Evolutionary conservation across 768 basidiomycete species (phyloP).

Genomic region (Lactarius psammicola): DNA sequence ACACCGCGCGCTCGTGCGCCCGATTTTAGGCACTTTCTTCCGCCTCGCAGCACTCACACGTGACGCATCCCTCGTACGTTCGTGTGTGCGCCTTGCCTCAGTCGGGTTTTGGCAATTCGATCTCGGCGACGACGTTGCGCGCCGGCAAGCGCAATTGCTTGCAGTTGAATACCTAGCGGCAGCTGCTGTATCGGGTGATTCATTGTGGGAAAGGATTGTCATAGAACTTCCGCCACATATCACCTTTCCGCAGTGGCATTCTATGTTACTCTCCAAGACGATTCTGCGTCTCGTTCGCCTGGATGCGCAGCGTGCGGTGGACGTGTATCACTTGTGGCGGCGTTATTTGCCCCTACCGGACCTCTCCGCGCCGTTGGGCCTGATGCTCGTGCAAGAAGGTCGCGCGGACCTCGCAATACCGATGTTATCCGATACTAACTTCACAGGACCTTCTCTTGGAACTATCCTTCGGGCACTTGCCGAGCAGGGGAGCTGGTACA

Average conservation of each 20-base stretch:
- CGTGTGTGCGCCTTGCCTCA: conserved; percentile 26
- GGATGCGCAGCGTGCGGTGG: conserved; percentile 21
- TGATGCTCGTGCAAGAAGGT: conserved; percentile 24
- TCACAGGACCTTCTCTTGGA: conserved; percentile 33
- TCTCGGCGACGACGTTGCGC: conserved; percentile 23
- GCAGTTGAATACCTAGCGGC: conserved; percentile 38
- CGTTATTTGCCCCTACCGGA: conserved; percentile 23
- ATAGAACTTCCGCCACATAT: conserved; percentile 25
- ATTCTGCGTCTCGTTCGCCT: conserved; percentile 21
- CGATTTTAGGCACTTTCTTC: conserved; percentile 46
- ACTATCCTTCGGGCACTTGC: conserved; percentile 32
- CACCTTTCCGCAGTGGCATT: conserved; percentile 25
- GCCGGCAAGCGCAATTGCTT: conserved; percentile 36
- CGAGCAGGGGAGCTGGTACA: conserved; percentile 18
- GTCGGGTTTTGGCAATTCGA: conserved; percentile 30
- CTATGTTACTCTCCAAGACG: conserved; percentile 21
- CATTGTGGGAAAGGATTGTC: conserved; percentile 27
- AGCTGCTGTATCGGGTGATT: conserved; percentile 17
- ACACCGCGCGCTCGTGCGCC: conserved; percentile 32
- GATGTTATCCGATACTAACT: conserved; percentile 10
- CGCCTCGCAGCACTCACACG: conserved; percentile 42
- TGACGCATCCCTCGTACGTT: conserved; percentile 29
- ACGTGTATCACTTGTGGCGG: conserved; percentile 22
- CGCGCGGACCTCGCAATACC: conserved; percentile 24
- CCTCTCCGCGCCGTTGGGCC: conserved; percentile 14